Evolutionary conservation across 768 basidiomycete species (phyloP).

Genomic region (Clitopilus hobsonii): DNA sequence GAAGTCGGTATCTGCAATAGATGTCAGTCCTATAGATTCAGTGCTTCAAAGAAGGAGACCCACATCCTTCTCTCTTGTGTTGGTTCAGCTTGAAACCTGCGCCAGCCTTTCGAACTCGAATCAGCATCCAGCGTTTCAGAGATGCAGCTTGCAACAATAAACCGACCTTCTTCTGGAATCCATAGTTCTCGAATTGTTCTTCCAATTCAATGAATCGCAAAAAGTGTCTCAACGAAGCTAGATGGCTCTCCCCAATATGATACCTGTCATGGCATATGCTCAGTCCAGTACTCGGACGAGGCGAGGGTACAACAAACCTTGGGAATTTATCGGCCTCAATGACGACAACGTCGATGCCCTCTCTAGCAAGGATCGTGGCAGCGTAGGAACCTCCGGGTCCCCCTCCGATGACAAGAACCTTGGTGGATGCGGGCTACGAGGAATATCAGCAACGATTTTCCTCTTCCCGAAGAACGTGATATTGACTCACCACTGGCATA

Average conservation of each 20-base stretch:
- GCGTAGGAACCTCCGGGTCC: slow-evolving; percentile 57
- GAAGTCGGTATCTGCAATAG: slow-evolving; percentile 52
- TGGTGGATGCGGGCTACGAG: slow-evolving; percentile 19
- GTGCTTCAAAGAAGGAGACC: slow-evolving; percentile 19
- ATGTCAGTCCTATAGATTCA: not conserved
- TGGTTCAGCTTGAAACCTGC: slow-evolving; percentile 57
- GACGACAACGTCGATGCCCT: slow-evolving; percentile 53
- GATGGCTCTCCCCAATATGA: slow-evolving; percentile 32
- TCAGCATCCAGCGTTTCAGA: not conserved
- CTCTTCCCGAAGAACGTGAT: not conserved
- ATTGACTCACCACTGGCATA: slow-evolving; percentile 4
- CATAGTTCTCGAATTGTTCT: slow-evolving; percentile 21
- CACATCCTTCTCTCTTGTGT: slow-evolving; percentile 54
- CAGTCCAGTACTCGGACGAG: not conserved
- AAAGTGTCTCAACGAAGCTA: slow-evolving; percentile 26
- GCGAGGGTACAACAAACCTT: slow-evolving; percentile 25
- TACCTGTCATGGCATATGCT: slow-evolving; percentile 23
- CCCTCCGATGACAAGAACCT: slow-evolving; percentile 49
- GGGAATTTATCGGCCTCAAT: slow-evolving; percentile 55
- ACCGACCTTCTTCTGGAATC: slow-evolving; percentile 25
- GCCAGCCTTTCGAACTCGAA: slow-evolving; percentile 38
- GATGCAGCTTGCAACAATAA: not conserved
- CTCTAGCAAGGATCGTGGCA: slow-evolving; percentile 51
- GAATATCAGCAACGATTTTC: not conserved
- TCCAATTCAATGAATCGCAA: slow-evolving; percentile 28